Base-by-base conservation (phyloP, 2,329 filamentous ascomycete genomes). In the Dryadomyces quercivorus region DNA sequence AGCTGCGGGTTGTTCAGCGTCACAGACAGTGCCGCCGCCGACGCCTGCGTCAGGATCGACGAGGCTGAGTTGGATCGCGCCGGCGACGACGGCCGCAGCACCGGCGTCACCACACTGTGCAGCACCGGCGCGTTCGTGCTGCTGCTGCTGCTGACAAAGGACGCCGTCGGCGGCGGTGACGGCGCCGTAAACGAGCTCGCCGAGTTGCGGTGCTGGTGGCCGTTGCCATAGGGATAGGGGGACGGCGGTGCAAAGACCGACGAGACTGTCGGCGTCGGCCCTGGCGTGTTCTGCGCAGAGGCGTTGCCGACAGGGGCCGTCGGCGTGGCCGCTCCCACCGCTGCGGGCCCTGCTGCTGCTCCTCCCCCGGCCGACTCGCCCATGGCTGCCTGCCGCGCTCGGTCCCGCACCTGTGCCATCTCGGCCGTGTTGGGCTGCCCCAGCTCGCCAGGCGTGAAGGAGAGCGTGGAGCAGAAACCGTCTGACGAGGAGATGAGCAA, bases 401-500 rank as follows among this genome's bases (percentile, higher is more conserved):
- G 48, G 45, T 54, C 34, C 5, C 45, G 42, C n/a, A 36, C 80
- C 34, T 70, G 65, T 15, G 72, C 72, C 43, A 83, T 67, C 52
- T 88, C 82, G 36, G 84, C 85, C 9, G 82, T 84, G 66, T 94
- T 94, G 5, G 82, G 71, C 59, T 92, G 84, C 13, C 93, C 93
- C 1, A 98, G 74, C 67, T 98, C 93, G 9, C 88, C 88, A 2
- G 86, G 74, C 1, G 80, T 70, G 65, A 98, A 98, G 0, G 90
- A 86, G 6, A 98, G 74, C 0, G 88, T 86, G 0, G 93, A 98
- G 67, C 93, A 98, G 72, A 97, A 98, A 0, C 93, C 93, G 67
- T 98, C 93, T 0, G 93, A 96, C 0, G 93, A 98, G n/a, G 60
- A 60, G 50, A 63, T 61, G 18, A 63, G 57, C 31, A 63, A 53